Percentiles rank a stretch among this genome's conserved stretches.
Conservation (phyloP, 768 basidiomycete species). For the Galerina sulciceps region DNA sequence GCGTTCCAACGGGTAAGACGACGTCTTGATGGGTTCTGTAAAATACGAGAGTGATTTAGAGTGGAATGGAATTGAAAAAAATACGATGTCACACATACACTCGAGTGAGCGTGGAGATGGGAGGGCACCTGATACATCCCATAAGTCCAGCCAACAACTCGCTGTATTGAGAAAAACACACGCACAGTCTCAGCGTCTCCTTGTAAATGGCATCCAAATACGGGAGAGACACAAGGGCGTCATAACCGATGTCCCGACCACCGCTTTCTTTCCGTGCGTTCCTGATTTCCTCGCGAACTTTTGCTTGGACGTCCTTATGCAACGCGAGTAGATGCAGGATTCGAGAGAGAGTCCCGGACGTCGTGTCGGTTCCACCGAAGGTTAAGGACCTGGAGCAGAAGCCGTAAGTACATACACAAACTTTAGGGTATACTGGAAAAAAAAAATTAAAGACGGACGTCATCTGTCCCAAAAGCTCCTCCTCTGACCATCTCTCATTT, state of each 20-base stretch:
- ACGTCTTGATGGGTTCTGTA: slow-evolving; percentile 30
- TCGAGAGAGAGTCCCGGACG: slow-evolving; percentile 38
- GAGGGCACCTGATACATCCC: slow-evolving; percentile 32
- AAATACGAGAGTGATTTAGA: slow-evolving; percentile 20
- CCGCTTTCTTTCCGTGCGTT: slow-evolving; percentile 27
- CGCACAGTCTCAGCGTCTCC: slow-evolving; percentile 42
- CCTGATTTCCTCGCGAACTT: slow-evolving; percentile 37
- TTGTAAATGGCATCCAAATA: slow-evolving; percentile 45
- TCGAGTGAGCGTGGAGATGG: slow-evolving; percentile 17
- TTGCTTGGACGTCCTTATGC: slow-evolving; percentile 41
- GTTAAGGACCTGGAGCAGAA: slow-evolving; percentile 33
- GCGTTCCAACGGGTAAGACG: slow-evolving; percentile 35
- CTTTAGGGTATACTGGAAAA: not conserved
- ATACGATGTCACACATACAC: slow-evolving; percentile 9
- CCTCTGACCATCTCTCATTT: slow-evolving; percentile 37
- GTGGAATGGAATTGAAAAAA: not conserved
- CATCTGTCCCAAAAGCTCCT: slow-evolving; percentile 38
- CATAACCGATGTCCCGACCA: slow-evolving; percentile 34
- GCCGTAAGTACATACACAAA: not conserved
- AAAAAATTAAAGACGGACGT: slow-evolving; percentile 25
- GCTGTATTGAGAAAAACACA: not conserved
- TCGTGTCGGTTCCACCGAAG: slow-evolving; percentile 48
- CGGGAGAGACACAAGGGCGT: slow-evolving; percentile 37
- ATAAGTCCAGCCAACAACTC: not conserved
- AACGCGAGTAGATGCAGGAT: slow-evolving; percentile 35